Percentiles rank a stretch among this genome's conserved stretches.
Conservation (phyloP, 345 rosid species). For the Balakata baccata region DNA sequence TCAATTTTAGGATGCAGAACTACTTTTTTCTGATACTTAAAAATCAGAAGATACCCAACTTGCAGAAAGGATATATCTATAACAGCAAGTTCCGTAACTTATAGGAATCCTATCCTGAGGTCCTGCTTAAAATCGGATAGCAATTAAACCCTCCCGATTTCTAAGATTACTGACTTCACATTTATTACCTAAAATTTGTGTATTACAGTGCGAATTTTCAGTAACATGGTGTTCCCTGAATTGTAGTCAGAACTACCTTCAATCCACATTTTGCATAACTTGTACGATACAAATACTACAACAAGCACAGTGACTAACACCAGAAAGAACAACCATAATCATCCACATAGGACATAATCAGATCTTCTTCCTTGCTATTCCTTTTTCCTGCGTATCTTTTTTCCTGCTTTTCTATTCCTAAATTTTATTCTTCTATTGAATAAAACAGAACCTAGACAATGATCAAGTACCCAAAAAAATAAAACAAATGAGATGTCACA, state of each 20-base stretch:
- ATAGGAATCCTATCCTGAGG: neutral
- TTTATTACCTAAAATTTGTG: neutral
- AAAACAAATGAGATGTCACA: neutral
- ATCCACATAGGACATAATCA: neutral
- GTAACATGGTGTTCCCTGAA: neutral
- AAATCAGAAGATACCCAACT: too few species aligned
- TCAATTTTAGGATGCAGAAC: neutral
- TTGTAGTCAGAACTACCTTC: neutral
- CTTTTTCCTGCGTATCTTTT: neutral
- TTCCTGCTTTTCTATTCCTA: neutral
- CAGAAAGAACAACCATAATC: neutral
- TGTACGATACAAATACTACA: neutral
- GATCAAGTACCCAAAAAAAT: neutral
- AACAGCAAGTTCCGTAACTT: neutral
- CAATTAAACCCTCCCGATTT: neutral
- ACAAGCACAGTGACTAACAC: neutral
- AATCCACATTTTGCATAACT: neutral
- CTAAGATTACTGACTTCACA: neutral
- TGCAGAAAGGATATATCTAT: neutral
- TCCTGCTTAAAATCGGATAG: neutral
- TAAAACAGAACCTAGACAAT: neutral
- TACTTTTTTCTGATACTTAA: neutral
- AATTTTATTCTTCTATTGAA: neutral
- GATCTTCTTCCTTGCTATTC: neutral
- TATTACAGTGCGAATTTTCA: neutral